These are phyloP conservation scores for Podospora sp. DNA, from an alignment of 495 filamentous ascomycete species.

Conservation along the genomic window DNA sequence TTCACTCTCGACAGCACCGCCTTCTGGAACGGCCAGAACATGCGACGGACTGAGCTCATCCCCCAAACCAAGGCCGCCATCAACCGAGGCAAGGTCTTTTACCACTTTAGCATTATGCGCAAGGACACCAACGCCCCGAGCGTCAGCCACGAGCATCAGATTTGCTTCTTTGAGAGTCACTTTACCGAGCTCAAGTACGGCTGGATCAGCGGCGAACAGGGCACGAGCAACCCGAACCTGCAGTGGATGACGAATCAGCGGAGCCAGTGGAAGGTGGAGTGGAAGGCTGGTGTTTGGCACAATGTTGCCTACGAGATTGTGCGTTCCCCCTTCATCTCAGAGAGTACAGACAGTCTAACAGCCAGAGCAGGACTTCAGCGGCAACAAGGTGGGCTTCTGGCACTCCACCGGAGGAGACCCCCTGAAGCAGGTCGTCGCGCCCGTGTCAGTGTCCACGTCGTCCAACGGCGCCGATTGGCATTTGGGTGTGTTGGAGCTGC, in stretches of 20 bases:
- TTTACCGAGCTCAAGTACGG: slow-evolving; percentile 76
- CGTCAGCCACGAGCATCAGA: slow-evolving; percentile 66
- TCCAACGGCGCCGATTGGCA: slow-evolving; percentile 77
- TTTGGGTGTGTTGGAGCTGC: slow-evolving; percentile 68
- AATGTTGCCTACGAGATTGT: slow-evolving; percentile 69
- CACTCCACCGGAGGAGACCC: slow-evolving; percentile 62
- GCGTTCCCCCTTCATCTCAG: slow-evolving; percentile 7
- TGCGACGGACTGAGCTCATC: slow-evolving; percentile 61
- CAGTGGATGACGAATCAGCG: slow-evolving; percentile 50
- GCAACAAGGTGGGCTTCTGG: slow-evolving; percentile 66
- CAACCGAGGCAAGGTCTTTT: slow-evolving; percentile 62
- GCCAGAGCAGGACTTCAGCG: slow-evolving; percentile 59
- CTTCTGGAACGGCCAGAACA: slow-evolving; percentile 58
- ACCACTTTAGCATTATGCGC: slow-evolving; percentile 68
- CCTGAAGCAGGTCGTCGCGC: slow-evolving; percentile 58
- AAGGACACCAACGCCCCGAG: slow-evolving; percentile 59
- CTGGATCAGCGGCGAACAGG: slow-evolving; percentile 60
- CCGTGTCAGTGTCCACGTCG: slow-evolving; percentile 59
- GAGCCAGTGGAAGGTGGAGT: slow-evolving; percentile 47
- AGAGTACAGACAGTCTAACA: too few species aligned
- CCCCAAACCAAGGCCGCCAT: slow-evolving; percentile 66
- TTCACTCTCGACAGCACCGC: slow-evolving; percentile 65
- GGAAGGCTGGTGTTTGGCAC: slow-evolving; percentile 64
- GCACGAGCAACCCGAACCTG: slow-evolving; percentile 52
- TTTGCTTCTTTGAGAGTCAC: slow-evolving; percentile 72